A percentile compares a stretch with the other conserved stretches of the same genome.
Evolutionary conservation across 108 stramenopile genomes (phyloP).

Genomic region (Aurantiochytrium sp.): DNA sequence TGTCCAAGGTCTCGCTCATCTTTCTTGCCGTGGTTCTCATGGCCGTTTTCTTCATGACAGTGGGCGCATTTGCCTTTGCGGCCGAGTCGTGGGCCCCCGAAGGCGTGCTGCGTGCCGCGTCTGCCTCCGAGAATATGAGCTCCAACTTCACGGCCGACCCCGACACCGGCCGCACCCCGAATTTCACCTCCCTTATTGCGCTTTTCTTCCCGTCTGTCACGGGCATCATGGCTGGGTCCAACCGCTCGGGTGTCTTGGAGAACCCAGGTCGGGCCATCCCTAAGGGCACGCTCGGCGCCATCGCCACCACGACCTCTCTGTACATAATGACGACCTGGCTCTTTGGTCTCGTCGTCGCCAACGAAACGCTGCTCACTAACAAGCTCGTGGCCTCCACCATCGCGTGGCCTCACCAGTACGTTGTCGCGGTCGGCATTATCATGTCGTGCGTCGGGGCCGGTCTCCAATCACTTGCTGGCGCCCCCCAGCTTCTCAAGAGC

Average conservation of each 20-base stretch:
- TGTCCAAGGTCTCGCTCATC: conserved; percentile 42
- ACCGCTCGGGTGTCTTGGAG: conserved; percentile 52
- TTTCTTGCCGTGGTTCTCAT: conserved; percentile 51
- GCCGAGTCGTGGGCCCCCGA: conserved; percentile 34
- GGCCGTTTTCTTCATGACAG: conserved; percentile 35
- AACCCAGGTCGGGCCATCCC: conserved; percentile 58
- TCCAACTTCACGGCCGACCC: conserved; percentile 44
- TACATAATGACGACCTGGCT: conserved; percentile 48
- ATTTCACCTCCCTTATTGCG: conserved; percentile 57
- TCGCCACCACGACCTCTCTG: conserved; percentile 38
- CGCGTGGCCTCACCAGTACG: conserved; percentile 55
- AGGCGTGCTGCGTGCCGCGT: neutral
- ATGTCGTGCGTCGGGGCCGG: conserved; percentile 56
- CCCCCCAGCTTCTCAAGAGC: conserved; percentile 55
- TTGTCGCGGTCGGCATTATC: conserved; percentile 62
- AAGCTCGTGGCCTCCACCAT: conserved; percentile 59
- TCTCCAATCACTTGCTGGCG: conserved; percentile 56
- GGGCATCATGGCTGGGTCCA: conserved; percentile 65
- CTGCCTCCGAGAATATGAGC: conserved; percentile 45
- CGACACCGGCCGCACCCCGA: conserved; percentile 56
- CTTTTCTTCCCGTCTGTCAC: conserved; percentile 68
- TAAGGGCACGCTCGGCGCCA: conserved; percentile 58
- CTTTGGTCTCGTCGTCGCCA: conserved; percentile 51
- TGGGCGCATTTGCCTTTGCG: conserved; percentile 50
- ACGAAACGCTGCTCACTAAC: conserved; percentile 52